Evolutionary conservation across 2,329 filamentous ascomycete species (phyloP).

Genomic region (Diaporthe sp.): DNA sequence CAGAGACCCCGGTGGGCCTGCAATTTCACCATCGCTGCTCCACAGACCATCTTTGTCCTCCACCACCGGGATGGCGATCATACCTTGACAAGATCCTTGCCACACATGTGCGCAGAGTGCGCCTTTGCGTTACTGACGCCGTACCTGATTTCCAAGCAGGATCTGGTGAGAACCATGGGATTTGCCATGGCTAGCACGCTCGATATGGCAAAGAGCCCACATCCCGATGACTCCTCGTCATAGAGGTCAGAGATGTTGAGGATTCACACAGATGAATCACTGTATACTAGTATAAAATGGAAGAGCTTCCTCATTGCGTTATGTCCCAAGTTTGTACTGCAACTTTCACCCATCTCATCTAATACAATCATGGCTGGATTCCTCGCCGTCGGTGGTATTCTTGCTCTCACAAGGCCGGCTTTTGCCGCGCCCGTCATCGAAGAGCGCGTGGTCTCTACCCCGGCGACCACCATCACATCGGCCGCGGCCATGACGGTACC

Average conservation of each 20-base stretch:
- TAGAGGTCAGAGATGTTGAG: slow-evolving; percentile 2
- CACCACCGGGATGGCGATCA: slow-evolving; percentile 5
- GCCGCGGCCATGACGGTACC: slow-evolving; percentile 47
- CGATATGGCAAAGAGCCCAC: slow-evolving; percentile 7
- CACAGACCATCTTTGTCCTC: background rate
- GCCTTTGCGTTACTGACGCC: background rate
- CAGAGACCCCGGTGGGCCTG: no score
- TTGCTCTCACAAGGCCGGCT: slow-evolving; percentile 42
- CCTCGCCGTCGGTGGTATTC: slow-evolving; percentile 40
- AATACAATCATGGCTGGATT: slow-evolving; percentile 33
- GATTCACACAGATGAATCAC: background rate
- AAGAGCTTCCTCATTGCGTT: background rate
- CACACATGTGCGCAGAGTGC: background rate
- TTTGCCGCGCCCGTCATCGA: slow-evolving; percentile 49
- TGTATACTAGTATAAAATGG: background rate
- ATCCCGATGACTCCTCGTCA: slow-evolving; percentile 11
- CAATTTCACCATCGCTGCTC: no score
- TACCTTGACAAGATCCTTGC: slow-evolving; percentile 15
- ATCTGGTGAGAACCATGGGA: background rate
- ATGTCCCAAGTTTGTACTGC: rapidly evolving
- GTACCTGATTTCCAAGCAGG: slow-evolving; percentile 10
- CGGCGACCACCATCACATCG: slow-evolving; percentile 54
- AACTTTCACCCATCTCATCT: background rate
- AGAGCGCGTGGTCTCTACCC: slow-evolving; percentile 48
- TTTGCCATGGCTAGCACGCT: background rate